Evolutionary conservation across 2,329 filamentous ascomycete species (phyloP).

Genomic region (Lachnellula suecica): DNA sequence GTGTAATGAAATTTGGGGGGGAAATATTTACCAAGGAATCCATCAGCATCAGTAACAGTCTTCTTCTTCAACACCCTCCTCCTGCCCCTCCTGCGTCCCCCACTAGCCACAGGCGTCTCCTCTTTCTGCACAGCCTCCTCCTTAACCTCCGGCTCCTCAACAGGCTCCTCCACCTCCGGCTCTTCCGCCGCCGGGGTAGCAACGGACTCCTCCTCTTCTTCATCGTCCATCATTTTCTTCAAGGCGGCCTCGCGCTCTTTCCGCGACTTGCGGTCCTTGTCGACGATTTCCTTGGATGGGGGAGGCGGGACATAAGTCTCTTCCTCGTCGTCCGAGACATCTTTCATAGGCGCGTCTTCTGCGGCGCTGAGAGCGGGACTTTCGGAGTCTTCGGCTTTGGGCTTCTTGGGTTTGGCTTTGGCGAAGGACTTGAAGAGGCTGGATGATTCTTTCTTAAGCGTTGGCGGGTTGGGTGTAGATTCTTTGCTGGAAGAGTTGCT

Average conservation of each 20-base stretch:
- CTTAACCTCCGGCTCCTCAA: conserved; percentile 24
- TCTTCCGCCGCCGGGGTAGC: conserved; percentile 46
- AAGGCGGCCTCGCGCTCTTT: conserved; percentile 66
- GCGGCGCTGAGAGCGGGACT: too few species aligned
- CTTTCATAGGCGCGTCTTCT: conserved; percentile 55
- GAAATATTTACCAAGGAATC: conserved; percentile 71
- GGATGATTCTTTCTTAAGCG: conserved; percentile 58
- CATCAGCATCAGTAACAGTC: conserved; percentile 82
- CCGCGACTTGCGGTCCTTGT: conserved; percentile 41
- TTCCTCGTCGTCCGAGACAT: conserved; percentile 55
- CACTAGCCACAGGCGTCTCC: conserved; percentile 42
- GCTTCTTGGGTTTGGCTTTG: conserved; percentile 63
- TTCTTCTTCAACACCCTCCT: conserved; percentile 85
- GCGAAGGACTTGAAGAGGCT: conserved; percentile 80
- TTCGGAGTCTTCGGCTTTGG: conserved; percentile 40
- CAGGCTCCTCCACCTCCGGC: conserved; percentile 41
- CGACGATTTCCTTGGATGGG: conserved; percentile 33
- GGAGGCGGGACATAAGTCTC: conserved; percentile 46
- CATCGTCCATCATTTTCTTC: conserved; percentile 74
- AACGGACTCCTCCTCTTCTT: conserved; percentile 48
- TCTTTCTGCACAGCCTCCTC: conserved; percentile 41
- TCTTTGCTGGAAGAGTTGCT: conserved; percentile 24
- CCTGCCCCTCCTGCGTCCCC: conserved; percentile 71
- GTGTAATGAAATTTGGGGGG: background rate
- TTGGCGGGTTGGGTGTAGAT: conserved; percentile 25